Evolutionary conservation across 192 early-diverging fungal genomes (phyloP), one percentile per base, ranked within the genome.

Genomic region (Linnemannia exigua): DNA sequence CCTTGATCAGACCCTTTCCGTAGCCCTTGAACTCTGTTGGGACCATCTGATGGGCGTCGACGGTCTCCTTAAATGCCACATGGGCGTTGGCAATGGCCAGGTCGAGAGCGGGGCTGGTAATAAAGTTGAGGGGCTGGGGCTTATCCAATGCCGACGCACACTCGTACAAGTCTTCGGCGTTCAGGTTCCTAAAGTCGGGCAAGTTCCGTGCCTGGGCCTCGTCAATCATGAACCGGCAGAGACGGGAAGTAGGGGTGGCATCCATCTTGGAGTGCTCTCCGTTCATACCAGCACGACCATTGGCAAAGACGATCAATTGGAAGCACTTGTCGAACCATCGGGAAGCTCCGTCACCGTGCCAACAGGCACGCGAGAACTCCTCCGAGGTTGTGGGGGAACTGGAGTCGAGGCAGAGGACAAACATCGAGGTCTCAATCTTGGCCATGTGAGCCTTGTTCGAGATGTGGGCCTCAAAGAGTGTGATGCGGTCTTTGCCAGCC

Each of bases 271-370:
- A 87, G 50, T 87, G 82, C 74, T 95, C 95, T 44, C 95, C 95
- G 52, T 92, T 78, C 63, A 93, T 88, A 7, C 88, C 92, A 1
- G 89, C 91, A 15, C 91, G 80, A 36, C 96, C 97, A 82, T 96
- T 96, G 67, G 92, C 92, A 79, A 94, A 94, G 47, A 97, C 89
- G 35, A 92, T 87, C n/a, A 96, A 76, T 19, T 88, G 92, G 68
- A 95, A 83, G 31, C 89, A 90, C 82, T 97, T 98, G 87, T 98
- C 97, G 73, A 95, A 96, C 97, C 97, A 98, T 5, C 97, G 90
- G 80, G 97, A 97, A 81, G 91, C 93, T 9, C 95, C 96, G 28
- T 88, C 92, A 28, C 95, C 93, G 89, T 96, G 95, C 95, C 96
- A 95, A 89, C 94, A 96, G 11, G 93, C 93, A 14, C 92, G 91